phyloP scores from a whole-genome alignment of 805 yeast genomes.

The Candida schatavii region DNA sequence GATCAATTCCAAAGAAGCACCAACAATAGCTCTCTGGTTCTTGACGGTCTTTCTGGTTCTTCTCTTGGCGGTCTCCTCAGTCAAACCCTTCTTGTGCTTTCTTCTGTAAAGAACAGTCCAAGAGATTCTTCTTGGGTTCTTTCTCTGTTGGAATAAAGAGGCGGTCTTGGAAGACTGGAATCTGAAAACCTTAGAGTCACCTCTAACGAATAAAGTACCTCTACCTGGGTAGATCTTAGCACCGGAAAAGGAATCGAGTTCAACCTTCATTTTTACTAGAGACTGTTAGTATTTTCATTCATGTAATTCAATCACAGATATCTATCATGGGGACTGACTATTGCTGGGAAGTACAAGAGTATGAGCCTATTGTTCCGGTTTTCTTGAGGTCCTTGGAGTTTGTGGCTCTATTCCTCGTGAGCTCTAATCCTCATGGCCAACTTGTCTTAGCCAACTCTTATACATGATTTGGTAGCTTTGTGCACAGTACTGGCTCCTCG shows the following conservation, averaged over 20 bases:
- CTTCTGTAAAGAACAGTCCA: slow-evolving; percentile 99
- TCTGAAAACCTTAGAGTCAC: slow-evolving; percentile 99
- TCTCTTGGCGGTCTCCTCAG: slow-evolving; percentile 98
- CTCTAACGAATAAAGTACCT: slow-evolving; percentile 98
- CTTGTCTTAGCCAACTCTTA: too few species aligned
- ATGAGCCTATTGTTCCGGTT: too few species aligned
- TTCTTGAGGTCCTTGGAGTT: too few species aligned
- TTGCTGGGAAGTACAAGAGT: too few species aligned
- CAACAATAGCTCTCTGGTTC: slow-evolving; percentile 98
- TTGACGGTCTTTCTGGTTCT: slow-evolving; percentile 96
- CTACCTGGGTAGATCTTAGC: slow-evolving; percentile 99
- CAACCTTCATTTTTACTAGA: slow-evolving; percentile 84
- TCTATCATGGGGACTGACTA: too few species aligned
- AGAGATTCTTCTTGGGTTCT: slow-evolving; percentile 99
- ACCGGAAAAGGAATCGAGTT: slow-evolving; percentile 99
- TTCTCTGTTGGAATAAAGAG: slow-evolving; percentile 98
- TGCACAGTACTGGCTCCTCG: too few species aligned
- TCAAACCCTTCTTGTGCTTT: slow-evolving; percentile 99
- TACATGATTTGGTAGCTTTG: too few species aligned
- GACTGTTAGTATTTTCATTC: slow-evolving; percentile 39
- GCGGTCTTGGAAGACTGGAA: slow-evolving; percentile 97
- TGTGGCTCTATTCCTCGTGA: too few species aligned
- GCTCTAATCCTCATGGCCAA: too few species aligned
- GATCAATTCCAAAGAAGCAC: slow-evolving; percentile 98
- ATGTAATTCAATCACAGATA: too few species aligned